Base-by-base conservation (phyloP, 139 green algal genomes). In the Gonium pectorale region DNA sequence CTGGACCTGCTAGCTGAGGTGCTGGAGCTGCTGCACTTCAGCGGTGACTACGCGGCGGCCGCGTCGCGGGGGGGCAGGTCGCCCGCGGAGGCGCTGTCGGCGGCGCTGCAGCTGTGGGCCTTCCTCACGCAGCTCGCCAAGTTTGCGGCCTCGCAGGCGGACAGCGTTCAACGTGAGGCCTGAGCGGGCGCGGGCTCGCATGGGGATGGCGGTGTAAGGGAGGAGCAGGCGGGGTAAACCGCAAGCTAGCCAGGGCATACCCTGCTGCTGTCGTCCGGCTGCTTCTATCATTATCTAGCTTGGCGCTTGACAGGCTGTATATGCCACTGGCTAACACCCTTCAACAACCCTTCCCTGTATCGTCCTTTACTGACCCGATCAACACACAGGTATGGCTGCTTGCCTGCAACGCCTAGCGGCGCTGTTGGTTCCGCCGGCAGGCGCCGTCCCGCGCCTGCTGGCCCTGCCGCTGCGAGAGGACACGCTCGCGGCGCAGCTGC, bases 21-120 rank as follows among this genome's bases (percentile, higher is more conserved):
- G 40, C 67, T 89, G 67, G 38, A 89, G 75, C 75, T 89, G 67
- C 74, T 89, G 67, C 84, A 89, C 29, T 73, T 81, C 38, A 54
- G 35, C 27, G 31, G 43, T 1, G 54, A 80, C 5, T 89, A 85
- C 51, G 27, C 27, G 6, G 64, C 46, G 26, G 64, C 64, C 0
- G 46, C 33, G 35, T 35, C 31, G 26, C 49, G 64, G 35, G 66
- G 22, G 1, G 64, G 54, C 51, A 24, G 54, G 17, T n/a, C 44
- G 41, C 43, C 77, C n/a, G 21, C 31, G 38, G 56, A 75, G 84
- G 54, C 56, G 22, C 40, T 44, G 38, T 38, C 29, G 4, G 54
- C 29, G 64, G 74, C 84, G 59, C 46, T 85, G 52, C n/a, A 52
- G 46, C 43, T 81, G 43, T 85, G 74, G 84, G 35, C 22, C n/a